phyloP scores from a whole-genome alignment of 345 rosid genomes.

The Gossypium australe region DNA sequence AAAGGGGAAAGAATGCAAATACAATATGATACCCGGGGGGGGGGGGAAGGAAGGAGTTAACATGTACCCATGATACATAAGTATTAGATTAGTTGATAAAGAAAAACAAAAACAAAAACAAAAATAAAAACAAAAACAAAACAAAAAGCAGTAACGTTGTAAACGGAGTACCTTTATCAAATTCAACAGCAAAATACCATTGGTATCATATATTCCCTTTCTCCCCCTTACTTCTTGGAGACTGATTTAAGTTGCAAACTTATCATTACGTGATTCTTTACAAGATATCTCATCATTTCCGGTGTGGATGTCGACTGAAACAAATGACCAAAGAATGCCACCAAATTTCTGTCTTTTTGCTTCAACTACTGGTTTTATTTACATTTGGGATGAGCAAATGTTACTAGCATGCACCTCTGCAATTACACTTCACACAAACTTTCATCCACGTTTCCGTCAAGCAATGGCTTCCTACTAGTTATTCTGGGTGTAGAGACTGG shows the following conservation, averaged over 20 bases:
- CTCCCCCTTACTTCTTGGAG: neutral
- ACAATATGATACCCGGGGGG: too few relatives aligned
- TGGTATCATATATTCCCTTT: neutral
- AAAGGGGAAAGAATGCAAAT: neutral
- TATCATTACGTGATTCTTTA: neutral
- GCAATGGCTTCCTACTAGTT: slow-evolving; percentile 44
- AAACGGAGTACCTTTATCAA: neutral
- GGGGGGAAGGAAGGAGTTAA: too few relatives aligned
- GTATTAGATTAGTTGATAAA: neutral
- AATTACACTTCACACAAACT: neutral
- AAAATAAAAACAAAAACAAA: too few relatives aligned
- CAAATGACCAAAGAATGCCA: neutral
- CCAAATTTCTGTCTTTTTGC: neutral
- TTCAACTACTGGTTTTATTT: neutral
- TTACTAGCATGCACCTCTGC: neutral
- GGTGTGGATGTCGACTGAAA: neutral
- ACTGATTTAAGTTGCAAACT: neutral
- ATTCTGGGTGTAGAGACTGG: slow-evolving; percentile 19
- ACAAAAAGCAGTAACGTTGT: too few relatives aligned
- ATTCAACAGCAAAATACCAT: neutral
- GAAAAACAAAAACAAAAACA: neutral
- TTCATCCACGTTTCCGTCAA: slow-evolving; percentile 15
- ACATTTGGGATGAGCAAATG: neutral
- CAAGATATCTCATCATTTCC: neutral
- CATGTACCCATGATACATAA: too few relatives aligned